Conservation (phyloP, 371 early-diverging fungal species). For the Syncephalastrum racemosum region DNA sequence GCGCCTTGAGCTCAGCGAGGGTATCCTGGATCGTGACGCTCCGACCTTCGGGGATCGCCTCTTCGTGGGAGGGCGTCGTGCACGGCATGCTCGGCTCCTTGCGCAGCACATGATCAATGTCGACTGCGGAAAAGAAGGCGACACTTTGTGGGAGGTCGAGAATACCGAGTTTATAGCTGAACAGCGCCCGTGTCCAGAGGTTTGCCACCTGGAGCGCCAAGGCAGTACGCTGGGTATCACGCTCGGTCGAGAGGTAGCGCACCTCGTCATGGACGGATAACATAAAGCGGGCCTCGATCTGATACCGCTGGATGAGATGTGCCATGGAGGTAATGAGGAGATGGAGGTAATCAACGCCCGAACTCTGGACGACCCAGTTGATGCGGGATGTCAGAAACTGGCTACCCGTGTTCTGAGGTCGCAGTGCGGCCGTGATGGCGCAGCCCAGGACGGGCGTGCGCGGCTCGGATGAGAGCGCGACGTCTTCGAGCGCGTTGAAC, state of each 20-base stretch:
- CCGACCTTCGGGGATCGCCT: constrained; percentile 62
- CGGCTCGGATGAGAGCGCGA: constrained; percentile 76
- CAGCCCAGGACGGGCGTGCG: constrained; percentile 89
- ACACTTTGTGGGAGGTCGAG: constrained; percentile 87
- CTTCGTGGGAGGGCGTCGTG: constrained; percentile 71
- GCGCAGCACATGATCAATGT: constrained; percentile 90
- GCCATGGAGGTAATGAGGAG: constrained; percentile 89
- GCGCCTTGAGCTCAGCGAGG: constrained; percentile 21
- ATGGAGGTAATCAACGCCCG: constrained; percentile 98
- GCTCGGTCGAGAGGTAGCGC: constrained; percentile 81
- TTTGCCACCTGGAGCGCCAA: constrained; percentile 92
- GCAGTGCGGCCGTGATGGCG: constrained; percentile 84
- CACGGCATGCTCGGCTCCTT: constrained; percentile 89
- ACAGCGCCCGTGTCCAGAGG: constrained; percentile 91
- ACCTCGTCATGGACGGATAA: constrained; percentile 97
- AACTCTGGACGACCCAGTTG: constrained; percentile 99
- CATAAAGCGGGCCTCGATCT: constrained; percentile 85
- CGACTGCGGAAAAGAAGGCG: constrained; percentile 95
- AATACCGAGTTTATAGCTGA: constrained; percentile 86
- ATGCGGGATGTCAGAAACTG: constrained; percentile 86
- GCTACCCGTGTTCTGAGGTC: constrained; percentile 62
- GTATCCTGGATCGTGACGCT: constrained; percentile 59
- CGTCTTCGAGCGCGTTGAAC: constrained; percentile 91
- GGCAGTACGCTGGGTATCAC: constrained; percentile 77
- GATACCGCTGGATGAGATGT: constrained; percentile 75